Conservation (phyloP, 2,329 filamentous ascomycete genomes). For the Diaporthe velutina region DNA sequence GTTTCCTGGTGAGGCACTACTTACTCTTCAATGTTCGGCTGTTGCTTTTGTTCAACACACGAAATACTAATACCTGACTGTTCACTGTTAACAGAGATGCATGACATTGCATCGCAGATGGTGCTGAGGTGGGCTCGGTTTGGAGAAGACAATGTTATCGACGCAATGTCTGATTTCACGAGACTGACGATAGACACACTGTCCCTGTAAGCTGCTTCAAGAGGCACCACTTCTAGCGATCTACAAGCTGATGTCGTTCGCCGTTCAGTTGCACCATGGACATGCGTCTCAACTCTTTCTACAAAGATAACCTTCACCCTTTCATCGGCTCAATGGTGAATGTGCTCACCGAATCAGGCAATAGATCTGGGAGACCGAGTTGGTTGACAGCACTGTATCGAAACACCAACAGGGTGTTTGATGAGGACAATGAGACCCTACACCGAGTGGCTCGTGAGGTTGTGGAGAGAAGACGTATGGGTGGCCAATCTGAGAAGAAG, state of each 20-base stretch:
- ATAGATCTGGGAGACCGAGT: constrained; percentile 58
- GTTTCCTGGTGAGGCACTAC: background rate
- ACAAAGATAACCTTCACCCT: constrained; percentile 31
- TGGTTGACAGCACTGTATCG: constrained; percentile 67
- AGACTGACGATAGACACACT: constrained; percentile 40
- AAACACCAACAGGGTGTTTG: background rate
- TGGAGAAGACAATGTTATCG: background rate
- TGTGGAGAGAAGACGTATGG: background rate
- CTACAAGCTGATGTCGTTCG: too few species aligned
- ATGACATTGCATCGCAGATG: constrained; percentile 40
- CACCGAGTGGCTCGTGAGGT: background rate
- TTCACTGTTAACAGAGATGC: constrained; percentile 34
- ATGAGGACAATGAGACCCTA: background rate
- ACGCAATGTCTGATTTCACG: background rate
- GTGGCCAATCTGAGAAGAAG: constrained; percentile 23
- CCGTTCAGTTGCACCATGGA: constrained; percentile 29
- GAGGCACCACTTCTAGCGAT: too few species aligned
- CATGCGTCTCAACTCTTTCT: constrained; percentile 42
- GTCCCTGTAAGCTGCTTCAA: constrained; percentile 7
- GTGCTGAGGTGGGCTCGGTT: constrained; percentile 36
- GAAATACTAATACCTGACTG: background rate
- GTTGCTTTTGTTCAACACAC: too few species aligned
- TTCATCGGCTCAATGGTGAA: constrained; percentile 39
- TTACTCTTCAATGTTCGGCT: too few species aligned
- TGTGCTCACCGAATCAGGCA: constrained; percentile 41